These are phyloP conservation scores for Cercospora beticola DNA, from an alignment of 2,329 filamentous ascomycete species.

Conservation along the genomic window DNA sequence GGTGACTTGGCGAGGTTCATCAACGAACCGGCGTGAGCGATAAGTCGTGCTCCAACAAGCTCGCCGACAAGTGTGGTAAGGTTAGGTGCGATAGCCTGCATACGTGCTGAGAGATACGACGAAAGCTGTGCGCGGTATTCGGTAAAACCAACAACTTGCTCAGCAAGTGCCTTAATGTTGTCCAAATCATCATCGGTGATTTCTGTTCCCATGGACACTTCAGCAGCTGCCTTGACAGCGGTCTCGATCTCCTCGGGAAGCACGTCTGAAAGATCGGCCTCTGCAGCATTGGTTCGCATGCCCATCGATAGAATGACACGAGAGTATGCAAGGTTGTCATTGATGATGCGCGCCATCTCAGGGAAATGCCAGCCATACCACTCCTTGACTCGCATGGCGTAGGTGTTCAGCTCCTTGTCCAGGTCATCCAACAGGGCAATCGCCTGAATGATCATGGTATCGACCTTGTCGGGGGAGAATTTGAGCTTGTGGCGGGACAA, in stretches of 20 bases:
- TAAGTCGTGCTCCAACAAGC: slow-evolving; percentile 89
- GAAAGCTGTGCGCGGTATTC: slow-evolving; percentile 87
- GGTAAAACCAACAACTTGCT: slow-evolving; percentile 89
- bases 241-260: slow-evolving; percentile 93
- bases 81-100: slow-evolving; percentile 96
- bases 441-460: slow-evolving; percentile 98
- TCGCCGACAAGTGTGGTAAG: slow-evolving; percentile 90
- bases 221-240: slow-evolving; percentile 88
- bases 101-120: slow-evolving; percentile 84
- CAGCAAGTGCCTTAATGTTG: slow-evolving; percentile 86
- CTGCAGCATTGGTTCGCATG: slow-evolving; percentile 76
- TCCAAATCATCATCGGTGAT: slow-evolving; percentile 89
- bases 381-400: slow-evolving; percentile 98
- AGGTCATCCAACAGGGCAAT: slow-evolving; percentile 92
- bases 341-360: slow-evolving; percentile 93
- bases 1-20: slow-evolving; percentile 94
- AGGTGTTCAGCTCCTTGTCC: slow-evolving; percentile 98
- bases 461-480: slow-evolving; percentile 97
- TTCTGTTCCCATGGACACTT: slow-evolving; percentile 98
- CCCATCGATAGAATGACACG: slow-evolving; percentile 86
- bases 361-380: slow-evolving; percentile 99
- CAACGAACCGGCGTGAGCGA: slow-evolving; percentile 90
- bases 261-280: slow-evolving; percentile 79
- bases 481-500: slow-evolving; percentile 97
- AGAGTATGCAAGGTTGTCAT: slow-evolving; percentile 94